Evolutionary conservation across 176 grass and related monocot species (phyloP), one percentile per base, ranked within the genome.

Genomic region (Poa annua): DNA sequence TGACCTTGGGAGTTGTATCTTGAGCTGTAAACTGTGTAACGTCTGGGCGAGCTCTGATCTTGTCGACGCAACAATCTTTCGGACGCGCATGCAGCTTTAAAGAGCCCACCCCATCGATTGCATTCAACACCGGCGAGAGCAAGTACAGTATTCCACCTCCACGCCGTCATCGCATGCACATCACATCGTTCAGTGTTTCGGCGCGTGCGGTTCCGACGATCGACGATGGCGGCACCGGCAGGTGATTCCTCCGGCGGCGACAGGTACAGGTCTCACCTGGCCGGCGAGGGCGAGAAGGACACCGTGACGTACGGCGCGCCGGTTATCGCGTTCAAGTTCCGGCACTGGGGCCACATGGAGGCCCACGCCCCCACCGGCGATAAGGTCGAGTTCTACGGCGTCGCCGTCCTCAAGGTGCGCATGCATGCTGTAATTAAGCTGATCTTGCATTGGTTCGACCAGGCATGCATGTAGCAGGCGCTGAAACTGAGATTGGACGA

Each of bases 271-370:
- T 85, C 82, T 39, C 83, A 95, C 80, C 59, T 95, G 19, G 38
- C 49, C 21, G 96, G 96, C 21, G 96, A 98, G 5, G 86, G 86
- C 57, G 96, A 98, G 82, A 90, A 86, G 80, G 11, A 88, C 83
- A 98, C 90, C 16, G 85, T 76, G 4, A 83, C 84, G 34, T 95
- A 93, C 91, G 85, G n/a, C n/a, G n/a, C 90, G 19, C 90, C 96
- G 9, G 72, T 76, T 12, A 81, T 95, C 73, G 66, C 83, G 13
- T 93, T 95, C 87, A 98, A 98, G 92, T 98, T 90, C 85, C 74
- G 96, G 54, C 96, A 98, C 88, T 95, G 96, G 96, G 96, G 92
- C 0, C 80, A 93, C 84, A 93, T 85, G 87, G 96, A 95, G 84
- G 91, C 59, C 25, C 92, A 75, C 71, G 85, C 84, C 3, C 87